Evolutionary conservation across 164 flowering plant species (phyloP).

Genomic region (Umbellularia californica): DNA sequence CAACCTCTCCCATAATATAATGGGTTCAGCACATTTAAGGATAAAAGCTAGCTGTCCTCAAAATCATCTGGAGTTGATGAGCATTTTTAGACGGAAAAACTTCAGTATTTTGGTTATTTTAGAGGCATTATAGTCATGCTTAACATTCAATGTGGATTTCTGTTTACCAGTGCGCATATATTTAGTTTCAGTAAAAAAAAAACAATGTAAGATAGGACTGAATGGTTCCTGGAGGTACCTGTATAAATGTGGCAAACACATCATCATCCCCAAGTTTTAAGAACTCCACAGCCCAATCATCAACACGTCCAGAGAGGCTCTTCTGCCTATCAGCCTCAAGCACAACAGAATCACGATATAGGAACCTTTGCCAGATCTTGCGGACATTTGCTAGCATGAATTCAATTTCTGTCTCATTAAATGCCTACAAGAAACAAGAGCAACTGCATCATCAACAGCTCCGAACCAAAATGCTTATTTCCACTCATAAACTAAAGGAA

Average conservation of each 20-base stretch:
- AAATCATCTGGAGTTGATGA: neutral
- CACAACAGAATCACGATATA: constrained; percentile 77
- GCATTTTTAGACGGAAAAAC: neutral
- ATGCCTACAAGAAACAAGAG: constrained; percentile 33
- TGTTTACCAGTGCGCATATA: neutral
- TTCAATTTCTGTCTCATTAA: constrained; percentile 72
- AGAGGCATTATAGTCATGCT: neutral
- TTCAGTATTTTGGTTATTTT: neutral
- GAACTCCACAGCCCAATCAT: constrained; percentile 73
- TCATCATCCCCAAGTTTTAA: constrained; percentile 64
- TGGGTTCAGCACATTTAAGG: neutral
- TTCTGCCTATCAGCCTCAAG: constrained; percentile 90
- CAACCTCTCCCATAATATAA: neutral
- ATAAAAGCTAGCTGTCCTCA: neutral
- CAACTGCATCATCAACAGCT: neutral
- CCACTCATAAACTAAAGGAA: neutral
- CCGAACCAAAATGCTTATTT: neutral
- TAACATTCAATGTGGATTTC: neutral
- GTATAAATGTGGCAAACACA: constrained; percentile 75
- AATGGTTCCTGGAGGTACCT: constrained; percentile 43
- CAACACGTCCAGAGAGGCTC: constrained; percentile 38
- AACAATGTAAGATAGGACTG: neutral
- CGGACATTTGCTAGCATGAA: constrained; percentile 74
- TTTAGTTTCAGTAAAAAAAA: neutral
- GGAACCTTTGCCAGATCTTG: constrained; percentile 83